These are phyloP conservation scores for Vitis hybrid DNA, from an alignment of 177 flowering plant genomes.

Conservation along the genomic window DNA sequence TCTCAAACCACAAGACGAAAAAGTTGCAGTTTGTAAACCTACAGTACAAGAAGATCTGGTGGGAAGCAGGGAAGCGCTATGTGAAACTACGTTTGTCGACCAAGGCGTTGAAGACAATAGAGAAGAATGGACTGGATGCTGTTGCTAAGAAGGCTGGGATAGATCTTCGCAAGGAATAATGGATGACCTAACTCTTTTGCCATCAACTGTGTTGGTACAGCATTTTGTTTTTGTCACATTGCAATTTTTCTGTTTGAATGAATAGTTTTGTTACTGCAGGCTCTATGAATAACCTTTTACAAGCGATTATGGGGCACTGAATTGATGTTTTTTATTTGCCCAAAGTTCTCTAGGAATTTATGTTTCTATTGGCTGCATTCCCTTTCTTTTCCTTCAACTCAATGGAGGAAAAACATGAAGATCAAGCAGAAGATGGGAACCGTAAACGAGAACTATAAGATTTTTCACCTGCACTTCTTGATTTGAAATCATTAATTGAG, in stretches of 20 bases:
- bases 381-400: no score
- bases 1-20: slow-evolving; percentile 91
- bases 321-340: no score
- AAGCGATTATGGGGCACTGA: no score
- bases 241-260: background rate
- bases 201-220: background rate
- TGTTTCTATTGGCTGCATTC: no score
- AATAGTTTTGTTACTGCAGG: background rate
- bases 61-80: slow-evolving; percentile 92
- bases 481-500: no score
- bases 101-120: slow-evolving; percentile 90
- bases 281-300: background rate
- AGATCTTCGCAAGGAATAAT: slow-evolving; percentile 73
- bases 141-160: slow-evolving; percentile 95
- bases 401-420: no score
- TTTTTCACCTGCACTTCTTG: no score
- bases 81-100: slow-evolving; percentile 81
- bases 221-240: background rate
- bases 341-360: no score
- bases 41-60: slow-evolving; percentile 92
- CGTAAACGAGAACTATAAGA: no score
- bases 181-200: background rate
- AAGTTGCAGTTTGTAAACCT: slow-evolving; percentile 89
- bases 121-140: slow-evolving; percentile 91
- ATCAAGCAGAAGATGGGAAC: no score